A percentile compares a stretch with the other conserved stretches of the same genome.
Evolutionary conservation across 2,329 filamentous ascomycete genomes (phyloP).

Genomic region (Diaporthe ilicicola): DNA sequence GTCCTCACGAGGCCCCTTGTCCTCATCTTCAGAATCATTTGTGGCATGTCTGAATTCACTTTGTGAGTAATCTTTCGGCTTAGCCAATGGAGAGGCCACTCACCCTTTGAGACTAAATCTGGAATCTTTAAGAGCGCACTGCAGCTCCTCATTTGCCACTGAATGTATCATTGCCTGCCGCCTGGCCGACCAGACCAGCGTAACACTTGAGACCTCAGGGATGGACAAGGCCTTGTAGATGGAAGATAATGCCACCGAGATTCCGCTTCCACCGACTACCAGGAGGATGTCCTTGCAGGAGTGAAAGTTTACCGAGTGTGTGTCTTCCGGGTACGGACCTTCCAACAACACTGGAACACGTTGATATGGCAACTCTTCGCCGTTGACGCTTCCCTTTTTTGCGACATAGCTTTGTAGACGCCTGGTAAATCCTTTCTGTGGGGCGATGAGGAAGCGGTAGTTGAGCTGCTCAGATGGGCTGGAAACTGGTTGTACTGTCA

Average conservation of each 20-base stretch:
- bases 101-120: slow-evolving; percentile 6
- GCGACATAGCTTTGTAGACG: neutral
- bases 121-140: neutral
- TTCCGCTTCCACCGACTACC: slow-evolving; percentile 1
- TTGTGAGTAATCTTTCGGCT: neutral
- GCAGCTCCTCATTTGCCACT: slow-evolving; percentile 10
- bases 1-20: neutral
- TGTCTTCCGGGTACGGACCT: neutral
- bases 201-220: neutral
- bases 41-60: neutral
- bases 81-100: neutral
- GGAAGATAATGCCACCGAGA: neutral
- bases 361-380: neutral
- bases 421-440: neutral
- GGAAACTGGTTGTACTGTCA: neutral
- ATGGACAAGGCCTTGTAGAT: slow-evolving; percentile 7
- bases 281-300: neutral
- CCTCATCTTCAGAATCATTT: neutral
- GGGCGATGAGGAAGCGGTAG: slow-evolving; percentile 17
- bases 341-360: slow-evolving; percentile 1
- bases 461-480: neutral
- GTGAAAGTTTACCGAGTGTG: neutral
- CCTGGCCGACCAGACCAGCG: neutral
- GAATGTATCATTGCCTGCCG: neutral
- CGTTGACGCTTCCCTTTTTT: neutral